These are phyloP conservation scores for Chionographis japonica DNA, from an alignment of 106 monocot species.

Conservation along the genomic window DNA sequence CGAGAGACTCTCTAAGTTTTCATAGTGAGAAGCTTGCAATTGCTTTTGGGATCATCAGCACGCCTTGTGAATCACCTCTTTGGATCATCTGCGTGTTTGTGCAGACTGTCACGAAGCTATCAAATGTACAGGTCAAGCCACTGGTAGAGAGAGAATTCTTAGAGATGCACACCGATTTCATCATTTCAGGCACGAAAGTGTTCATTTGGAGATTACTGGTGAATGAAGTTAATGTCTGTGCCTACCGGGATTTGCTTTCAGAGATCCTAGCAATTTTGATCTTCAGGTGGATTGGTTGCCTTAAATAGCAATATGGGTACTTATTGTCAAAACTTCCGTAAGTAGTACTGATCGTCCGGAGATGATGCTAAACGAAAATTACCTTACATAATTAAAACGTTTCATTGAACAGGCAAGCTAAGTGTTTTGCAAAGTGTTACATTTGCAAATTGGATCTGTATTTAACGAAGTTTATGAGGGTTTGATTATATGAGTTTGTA, in stretches of 20 bases:
- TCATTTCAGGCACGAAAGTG: conserved; percentile 36
- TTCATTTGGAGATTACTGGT: conserved; percentile 57
- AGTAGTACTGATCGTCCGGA: no score
- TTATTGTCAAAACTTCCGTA: no score
- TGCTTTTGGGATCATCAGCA: conserved; percentile 51
- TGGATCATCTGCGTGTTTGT: conserved; percentile 45
- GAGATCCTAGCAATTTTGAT: not conserved
- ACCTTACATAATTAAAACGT: no score
- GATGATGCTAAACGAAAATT: no score
- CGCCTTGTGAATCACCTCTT: conserved; percentile 29
- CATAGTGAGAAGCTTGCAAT: conserved; percentile 56
- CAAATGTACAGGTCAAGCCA: conserved; percentile 35
- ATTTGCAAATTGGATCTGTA: no score
- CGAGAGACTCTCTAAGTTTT: conserved; percentile 27
- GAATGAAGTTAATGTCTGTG: not conserved
- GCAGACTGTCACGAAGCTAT: conserved; percentile 52
- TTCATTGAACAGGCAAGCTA: no score
- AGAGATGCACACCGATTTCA: conserved; percentile 47
- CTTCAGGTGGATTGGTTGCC: not conserved
- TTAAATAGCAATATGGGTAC: not conserved
- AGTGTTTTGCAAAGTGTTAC: no score
- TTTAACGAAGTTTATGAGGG: no score
- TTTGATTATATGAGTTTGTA: no score
- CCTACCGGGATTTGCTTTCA: not conserved
- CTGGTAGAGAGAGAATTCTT: conserved; percentile 32